phyloP scores from a whole-genome alignment of 371 early-diverging fungal species.

The Mucor plumbeus region DNA sequence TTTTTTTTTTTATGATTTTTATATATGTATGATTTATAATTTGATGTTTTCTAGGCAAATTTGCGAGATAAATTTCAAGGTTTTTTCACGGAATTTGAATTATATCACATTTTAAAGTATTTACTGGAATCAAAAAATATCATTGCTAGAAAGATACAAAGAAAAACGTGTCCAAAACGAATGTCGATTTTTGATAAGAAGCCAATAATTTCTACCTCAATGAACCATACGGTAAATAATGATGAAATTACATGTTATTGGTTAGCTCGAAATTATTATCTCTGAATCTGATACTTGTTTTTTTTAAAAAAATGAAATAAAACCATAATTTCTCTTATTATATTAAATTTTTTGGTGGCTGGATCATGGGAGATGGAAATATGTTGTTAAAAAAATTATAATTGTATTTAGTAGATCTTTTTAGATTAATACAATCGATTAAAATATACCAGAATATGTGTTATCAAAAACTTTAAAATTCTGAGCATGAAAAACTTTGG shows the following conservation, averaged over 20 bases:
- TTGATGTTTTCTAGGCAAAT: slow-evolving; percentile 1
- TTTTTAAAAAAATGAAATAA: not conserved
- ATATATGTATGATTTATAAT: too few species aligned
- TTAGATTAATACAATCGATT: not conserved
- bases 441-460: not conserved
- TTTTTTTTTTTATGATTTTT: too few species aligned
- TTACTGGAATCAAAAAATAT: slow-evolving; percentile 7
- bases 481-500: slow-evolving; percentile 1
- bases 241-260: slow-evolving; percentile 24
- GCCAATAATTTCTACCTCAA: not conserved
- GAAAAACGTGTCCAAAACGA: not conserved
- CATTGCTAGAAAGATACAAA: slow-evolving; percentile 3
- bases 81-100: slow-evolving; percentile 19
- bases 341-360: too few species aligned
- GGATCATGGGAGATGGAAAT: too few species aligned
- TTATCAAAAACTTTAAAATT: not conserved
- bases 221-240: not conserved
- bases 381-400: not conserved
- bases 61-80: slow-evolving; percentile 11
- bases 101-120: slow-evolving; percentile 17
- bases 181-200: slow-evolving; percentile 10
- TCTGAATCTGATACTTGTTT: not conserved
- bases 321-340: not conserved
- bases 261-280: slow-evolving; percentile 12
- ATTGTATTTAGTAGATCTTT: not conserved